These are phyloP conservation scores for Ceratocystis cacaofunesta DNA, from an alignment of 2,329 filamentous ascomycete genomes.

Conservation along the genomic window DNA sequence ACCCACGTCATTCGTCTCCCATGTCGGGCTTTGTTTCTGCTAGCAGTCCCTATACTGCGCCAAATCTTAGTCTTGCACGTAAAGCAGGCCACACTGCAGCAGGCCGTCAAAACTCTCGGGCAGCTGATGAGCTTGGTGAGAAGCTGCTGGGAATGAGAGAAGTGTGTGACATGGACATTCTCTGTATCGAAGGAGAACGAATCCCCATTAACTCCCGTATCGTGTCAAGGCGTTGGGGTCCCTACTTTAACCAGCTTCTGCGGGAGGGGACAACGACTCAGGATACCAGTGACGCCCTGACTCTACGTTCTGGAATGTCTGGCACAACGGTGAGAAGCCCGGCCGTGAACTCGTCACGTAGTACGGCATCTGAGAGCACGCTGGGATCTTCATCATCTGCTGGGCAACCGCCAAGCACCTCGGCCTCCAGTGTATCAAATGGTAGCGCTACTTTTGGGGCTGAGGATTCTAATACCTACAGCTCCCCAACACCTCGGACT, in stretches of 20 bases:
- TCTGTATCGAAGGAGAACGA: slow-evolving; percentile 78
- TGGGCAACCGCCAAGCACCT: slow-evolving; percentile 30
- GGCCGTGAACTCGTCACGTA: slow-evolving; percentile 44
- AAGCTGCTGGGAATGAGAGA: slow-evolving; percentile 68
- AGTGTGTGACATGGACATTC: slow-evolving; percentile 88
- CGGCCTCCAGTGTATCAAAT: slow-evolving; percentile 31
- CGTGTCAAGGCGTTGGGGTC: slow-evolving; percentile 77
- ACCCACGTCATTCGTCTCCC: slow-evolving; percentile 64
- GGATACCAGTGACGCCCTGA: slow-evolving; percentile 59
- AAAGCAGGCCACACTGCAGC: slow-evolving; percentile 54
- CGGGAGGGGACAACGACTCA: slow-evolving; percentile 58
- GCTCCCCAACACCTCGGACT: slow-evolving; percentile 41
- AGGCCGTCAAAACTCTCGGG: slow-evolving; percentile 58
- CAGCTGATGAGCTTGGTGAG: slow-evolving; percentile 74
- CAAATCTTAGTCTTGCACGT: slow-evolving; percentile 39
- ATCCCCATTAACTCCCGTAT: slow-evolving; percentile 89
- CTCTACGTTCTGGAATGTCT: slow-evolving; percentile 50
- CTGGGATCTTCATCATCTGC: slow-evolving; percentile 28
- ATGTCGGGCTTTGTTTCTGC: slow-evolving; percentile 75
- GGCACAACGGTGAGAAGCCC: slow-evolving; percentile 29
- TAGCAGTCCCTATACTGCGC: slow-evolving; percentile 52
- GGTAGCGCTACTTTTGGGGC: slow-evolving; percentile 22
- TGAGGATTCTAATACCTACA: slow-evolving; percentile 31
- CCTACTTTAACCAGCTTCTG: slow-evolving; percentile 85
- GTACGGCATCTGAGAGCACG: slow-evolving; percentile 32